These are phyloP conservation scores for Ostreobium quekettii DNA, from an alignment of 139 green algal genomes.

Conservation along the genomic window DNA sequence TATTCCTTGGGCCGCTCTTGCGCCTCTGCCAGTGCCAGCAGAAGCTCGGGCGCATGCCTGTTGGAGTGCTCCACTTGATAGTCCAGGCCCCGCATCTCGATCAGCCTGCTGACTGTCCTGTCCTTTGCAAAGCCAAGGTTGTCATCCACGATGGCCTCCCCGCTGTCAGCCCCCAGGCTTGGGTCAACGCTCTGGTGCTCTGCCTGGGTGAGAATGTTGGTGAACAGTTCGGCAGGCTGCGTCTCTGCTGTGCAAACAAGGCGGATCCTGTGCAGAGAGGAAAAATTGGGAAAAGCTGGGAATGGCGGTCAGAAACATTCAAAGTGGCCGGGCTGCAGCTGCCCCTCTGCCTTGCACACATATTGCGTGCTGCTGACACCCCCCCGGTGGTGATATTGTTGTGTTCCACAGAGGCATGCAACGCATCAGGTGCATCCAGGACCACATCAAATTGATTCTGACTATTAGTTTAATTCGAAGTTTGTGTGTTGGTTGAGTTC, in stretches of 20 bases:
- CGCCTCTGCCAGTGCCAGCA: conserved; percentile 58
- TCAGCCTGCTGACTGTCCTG: conserved; percentile 70
- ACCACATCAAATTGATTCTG: too few relatives aligned
- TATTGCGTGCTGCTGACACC: too few relatives aligned
- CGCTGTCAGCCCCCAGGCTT: conserved; percentile 23
- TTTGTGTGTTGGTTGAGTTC: too few relatives aligned
- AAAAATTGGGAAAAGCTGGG: too few relatives aligned
- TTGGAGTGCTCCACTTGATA: conserved; percentile 69
- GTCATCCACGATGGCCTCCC: conserved; percentile 69
- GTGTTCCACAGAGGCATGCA: too few relatives aligned
- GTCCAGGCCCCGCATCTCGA: conserved; percentile 83
- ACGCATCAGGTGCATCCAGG: too few relatives aligned
- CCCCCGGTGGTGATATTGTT: too few relatives aligned
- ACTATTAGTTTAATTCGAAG: too few relatives aligned
- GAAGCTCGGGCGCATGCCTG: conserved; percentile 57
- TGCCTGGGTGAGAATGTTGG: conserved; percentile 62
- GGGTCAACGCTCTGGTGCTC: conserved; percentile 21
- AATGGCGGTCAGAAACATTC: too few relatives aligned
- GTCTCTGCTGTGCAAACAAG: conserved; percentile 73
- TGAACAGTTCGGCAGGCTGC: conserved; percentile 73
- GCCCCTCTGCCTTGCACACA: too few relatives aligned
- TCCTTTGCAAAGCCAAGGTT: conserved; percentile 89
- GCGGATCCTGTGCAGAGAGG: conserved; percentile 59
- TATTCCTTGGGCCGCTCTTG: conserved; percentile 5
- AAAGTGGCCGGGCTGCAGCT: too few relatives aligned